These are phyloP conservation scores for Phialophora verrucosa DNA, from an alignment of 2,329 filamentous ascomycete genomes.

Conservation along the genomic window DNA sequence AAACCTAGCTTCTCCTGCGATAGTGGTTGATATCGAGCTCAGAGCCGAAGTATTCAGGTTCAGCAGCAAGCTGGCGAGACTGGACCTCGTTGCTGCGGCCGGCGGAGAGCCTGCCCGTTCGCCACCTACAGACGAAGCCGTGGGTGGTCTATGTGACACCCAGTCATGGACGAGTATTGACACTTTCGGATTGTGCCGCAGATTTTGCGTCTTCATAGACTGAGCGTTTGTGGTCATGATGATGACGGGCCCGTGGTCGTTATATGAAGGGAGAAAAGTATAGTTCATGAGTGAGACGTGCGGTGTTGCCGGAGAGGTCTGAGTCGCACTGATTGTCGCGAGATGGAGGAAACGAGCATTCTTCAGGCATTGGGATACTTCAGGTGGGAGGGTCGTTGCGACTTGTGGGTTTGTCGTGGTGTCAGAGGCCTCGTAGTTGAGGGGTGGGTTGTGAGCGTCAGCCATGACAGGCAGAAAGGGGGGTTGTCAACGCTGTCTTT, in stretches of 20 bases:
- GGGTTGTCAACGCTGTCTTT: background rate
- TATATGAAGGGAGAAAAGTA: constrained; percentile 76
- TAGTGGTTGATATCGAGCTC: constrained; percentile 87
- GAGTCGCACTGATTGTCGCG: constrained; percentile 69
- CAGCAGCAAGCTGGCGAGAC: constrained; percentile 79
- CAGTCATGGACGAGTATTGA: constrained; percentile 97
- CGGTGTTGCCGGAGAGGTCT: constrained; percentile 68
- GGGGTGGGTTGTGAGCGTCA: constrained; percentile 65
- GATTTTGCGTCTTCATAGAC: constrained; percentile 73
- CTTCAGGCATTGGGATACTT: constrained; percentile 88
- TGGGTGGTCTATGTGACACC: constrained; percentile 90
- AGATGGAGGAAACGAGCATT: constrained; percentile 97
- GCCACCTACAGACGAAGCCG: constrained; percentile 60
- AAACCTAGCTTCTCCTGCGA: constrained; percentile 83
- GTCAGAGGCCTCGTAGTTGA: constrained; percentile 76
- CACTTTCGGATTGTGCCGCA: constrained; percentile 82
- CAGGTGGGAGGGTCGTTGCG: constrained; percentile 73
- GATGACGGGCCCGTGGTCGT: constrained; percentile 70
- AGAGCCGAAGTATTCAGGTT: constrained; percentile 90
- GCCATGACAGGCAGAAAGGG: constrained; percentile 44
- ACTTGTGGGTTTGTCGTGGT: constrained; percentile 73
- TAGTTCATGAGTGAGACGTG: constrained; percentile 99
- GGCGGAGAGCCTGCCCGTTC: constrained; percentile 65
- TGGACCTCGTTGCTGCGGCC: constrained; percentile 68
- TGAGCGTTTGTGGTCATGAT: constrained; percentile 89